Base-by-base conservation (phyloP, 345 rosid genomes). In the Durio zibethinus region DNA sequence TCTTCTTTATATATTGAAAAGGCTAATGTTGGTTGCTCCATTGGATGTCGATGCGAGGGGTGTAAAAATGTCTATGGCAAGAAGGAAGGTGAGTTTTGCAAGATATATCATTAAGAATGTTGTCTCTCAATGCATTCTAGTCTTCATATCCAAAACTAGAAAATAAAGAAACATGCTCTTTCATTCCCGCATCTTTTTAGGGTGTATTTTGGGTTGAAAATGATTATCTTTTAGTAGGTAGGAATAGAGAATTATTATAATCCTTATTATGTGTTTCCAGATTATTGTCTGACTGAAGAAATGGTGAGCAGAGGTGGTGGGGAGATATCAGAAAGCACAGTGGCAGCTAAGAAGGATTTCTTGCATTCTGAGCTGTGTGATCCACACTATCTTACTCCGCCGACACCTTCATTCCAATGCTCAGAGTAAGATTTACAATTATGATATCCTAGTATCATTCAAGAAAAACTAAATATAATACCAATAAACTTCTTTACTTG, bases 11-110 rank as follows among this genome's bases (percentile, higher is more conserved):
- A 16, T 68, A 73, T 73, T 70, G 35, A 66, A 78, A 68, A 78
- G 84, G 86, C 88, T 62, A 84, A 87, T 77, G 85, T 89, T 62
- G 90, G 95, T 77, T 91, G 91, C 88, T 89, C 92, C 5, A 80
- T 54, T 81, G 87, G 83, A 78, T 89, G 93, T 72, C 91, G 89
- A 69, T 89, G 95, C 79, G 90, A 88, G 80, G 88, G 85, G 69
- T 89, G 95, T 80, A 80, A 81, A 84, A 91, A 91, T 87, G 78
- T 80, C 57, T 85, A 75, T 76, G 92, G 93, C 50, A 82, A 67
- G 78, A 89, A 85, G 81, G 88, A 85, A 76, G 92, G 93, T 89
- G 31, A 80, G 88, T 18, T 52, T 63, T 64, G 43, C 50, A 35
- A 18, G 72, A 76, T 23, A 50, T 45, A 40, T 42, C 59, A 25